Percentiles rank a stretch among this genome's conserved stretches.
Evolutionary conservation across 805 yeast species (phyloP).

Genomic region (Zygosaccharomyces kombuchaensis): DNA sequence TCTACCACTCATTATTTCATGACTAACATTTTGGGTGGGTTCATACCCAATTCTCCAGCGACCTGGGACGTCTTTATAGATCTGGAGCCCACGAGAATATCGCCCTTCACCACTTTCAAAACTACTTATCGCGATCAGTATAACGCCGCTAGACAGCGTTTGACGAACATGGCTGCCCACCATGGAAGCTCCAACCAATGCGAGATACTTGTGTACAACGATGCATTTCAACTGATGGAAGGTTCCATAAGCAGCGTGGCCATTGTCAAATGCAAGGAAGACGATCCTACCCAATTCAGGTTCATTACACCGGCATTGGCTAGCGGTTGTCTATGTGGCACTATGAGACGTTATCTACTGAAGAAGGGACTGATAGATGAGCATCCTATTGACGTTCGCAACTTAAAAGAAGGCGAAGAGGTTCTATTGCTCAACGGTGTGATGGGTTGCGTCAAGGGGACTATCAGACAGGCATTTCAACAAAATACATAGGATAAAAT

Average conservation of each 20-base stretch:
- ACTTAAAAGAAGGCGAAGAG: conserved; percentile 60
- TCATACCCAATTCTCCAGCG: conserved; percentile 22
- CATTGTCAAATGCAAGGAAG: conserved; percentile 32
- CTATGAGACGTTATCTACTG: conserved; percentile 62
- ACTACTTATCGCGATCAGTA: conserved; percentile 72
- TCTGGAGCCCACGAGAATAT: conserved; percentile 44
- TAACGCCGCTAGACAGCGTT: conserved; percentile 53
- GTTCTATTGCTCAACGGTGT: conserved; percentile 77
- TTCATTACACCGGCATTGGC: conserved; percentile 83
- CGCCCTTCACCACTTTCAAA: conserved; percentile 83
- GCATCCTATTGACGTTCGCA: conserved; percentile 39
- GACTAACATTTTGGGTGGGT: conserved; percentile 26
- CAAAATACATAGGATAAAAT: conserved; percentile 4
- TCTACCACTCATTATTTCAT: conserved; percentile 25
- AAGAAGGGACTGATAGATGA: conserved; percentile 51
- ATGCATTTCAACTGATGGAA: conserved; percentile 61
- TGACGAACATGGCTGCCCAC: conserved; percentile 32
- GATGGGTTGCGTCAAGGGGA: conserved; percentile 70
- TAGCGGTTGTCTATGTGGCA: conserved; percentile 84
- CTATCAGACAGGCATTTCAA: conserved; percentile 28
- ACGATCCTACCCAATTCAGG: conserved; percentile 29
- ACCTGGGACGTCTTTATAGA: conserved; percentile 66
- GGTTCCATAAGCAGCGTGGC: conserved; percentile 84
- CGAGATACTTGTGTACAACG: conserved; percentile 71
- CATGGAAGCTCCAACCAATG: conserved; percentile 35